These are phyloP conservation scores for Candida gigantensis DNA, from an alignment of 1,139 yeast species.

Conservation along the genomic window DNA sequence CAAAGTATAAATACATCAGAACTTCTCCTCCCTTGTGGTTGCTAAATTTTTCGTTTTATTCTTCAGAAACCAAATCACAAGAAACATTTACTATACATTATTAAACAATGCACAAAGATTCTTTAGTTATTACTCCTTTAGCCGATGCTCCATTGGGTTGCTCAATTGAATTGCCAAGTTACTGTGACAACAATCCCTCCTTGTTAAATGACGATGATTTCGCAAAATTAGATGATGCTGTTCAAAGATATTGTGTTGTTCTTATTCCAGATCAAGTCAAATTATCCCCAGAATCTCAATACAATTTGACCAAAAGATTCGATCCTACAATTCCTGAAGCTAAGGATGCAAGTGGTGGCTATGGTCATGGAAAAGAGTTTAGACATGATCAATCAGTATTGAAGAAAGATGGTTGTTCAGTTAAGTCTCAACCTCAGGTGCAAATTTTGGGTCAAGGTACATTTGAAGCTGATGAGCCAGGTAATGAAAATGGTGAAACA, in stretches of 20 bases:
- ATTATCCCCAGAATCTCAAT: slow-evolving; percentile 72
- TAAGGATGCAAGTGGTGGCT: slow-evolving; percentile 43
- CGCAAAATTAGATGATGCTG: slow-evolving; percentile 58
- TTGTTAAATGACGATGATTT: slow-evolving; percentile 65
- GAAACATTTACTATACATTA: too few relatives aligned
- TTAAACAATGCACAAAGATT: slow-evolving; percentile 28
- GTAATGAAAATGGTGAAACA: slow-evolving; percentile 59
- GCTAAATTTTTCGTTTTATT: too few relatives aligned
- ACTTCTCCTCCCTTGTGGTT: background rate
- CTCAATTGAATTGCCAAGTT: slow-evolving; percentile 58
- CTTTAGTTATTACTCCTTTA: slow-evolving; percentile 47
- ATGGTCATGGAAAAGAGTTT: slow-evolving; percentile 85
- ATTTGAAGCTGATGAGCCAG: slow-evolving; percentile 66
- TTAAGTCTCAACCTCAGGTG: slow-evolving; percentile 82
- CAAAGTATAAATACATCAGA: slow-evolving; percentile 3
- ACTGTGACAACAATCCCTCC: slow-evolving; percentile 74
- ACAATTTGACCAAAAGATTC: slow-evolving; percentile 68
- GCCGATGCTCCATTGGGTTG: slow-evolving; percentile 66
- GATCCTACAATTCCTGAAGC: slow-evolving; percentile 68
- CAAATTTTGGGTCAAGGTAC: slow-evolving; percentile 84
- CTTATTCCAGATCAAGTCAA: slow-evolving; percentile 70
- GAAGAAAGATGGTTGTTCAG: slow-evolving; percentile 76
- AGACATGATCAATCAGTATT: slow-evolving; percentile 76
- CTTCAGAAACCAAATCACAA: too few relatives aligned
- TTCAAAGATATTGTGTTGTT: slow-evolving; percentile 66